phyloP scores from a whole-genome alignment of 768 basidiomycete genomes.

The Russula olivacea region DNA sequence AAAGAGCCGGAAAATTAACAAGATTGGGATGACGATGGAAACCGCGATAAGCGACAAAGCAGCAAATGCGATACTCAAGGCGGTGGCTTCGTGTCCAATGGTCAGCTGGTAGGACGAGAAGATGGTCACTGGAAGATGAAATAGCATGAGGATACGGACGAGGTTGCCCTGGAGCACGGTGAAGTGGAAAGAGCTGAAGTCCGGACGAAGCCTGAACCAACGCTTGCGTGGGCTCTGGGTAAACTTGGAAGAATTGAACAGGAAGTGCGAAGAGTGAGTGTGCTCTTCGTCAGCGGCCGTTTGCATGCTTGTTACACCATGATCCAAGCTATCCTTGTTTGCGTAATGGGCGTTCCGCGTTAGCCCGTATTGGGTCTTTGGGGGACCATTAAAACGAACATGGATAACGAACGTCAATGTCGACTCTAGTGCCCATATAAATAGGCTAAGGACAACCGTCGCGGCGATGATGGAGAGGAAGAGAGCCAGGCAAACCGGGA shows the following conservation, averaged over 20 bases:
- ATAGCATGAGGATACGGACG: conserved; percentile 82
- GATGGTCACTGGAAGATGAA: conserved; percentile 91
- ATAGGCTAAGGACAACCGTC: conserved; percentile 59
- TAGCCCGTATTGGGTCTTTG: conserved; percentile 30
- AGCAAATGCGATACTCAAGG: conserved; percentile 68
- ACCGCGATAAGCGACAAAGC: conserved; percentile 75
- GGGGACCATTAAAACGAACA: conserved; percentile 24
- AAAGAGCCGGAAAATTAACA: conserved; percentile 71
- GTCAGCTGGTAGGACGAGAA: conserved; percentile 88
- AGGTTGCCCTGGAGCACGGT: conserved; percentile 85
- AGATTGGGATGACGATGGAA: conserved; percentile 68
- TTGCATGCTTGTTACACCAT: conserved; percentile 25
- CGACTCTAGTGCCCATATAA: conserved; percentile 71
- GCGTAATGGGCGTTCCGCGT: conserved; percentile 39
- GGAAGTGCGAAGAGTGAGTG: conserved; percentile 41
- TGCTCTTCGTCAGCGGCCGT: conserved; percentile 44
- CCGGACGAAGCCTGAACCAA: conserved; percentile 53
- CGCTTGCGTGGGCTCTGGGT: conserved; percentile 33
- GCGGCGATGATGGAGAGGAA: conserved; percentile 76
- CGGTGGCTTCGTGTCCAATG: conserved; percentile 45
- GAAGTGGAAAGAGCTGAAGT: conserved; percentile 73
- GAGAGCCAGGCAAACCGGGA: conserved; percentile 72
- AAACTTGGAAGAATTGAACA: conserved; percentile 38
- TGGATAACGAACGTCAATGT: conserved; percentile 37
- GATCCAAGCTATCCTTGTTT: conserved; percentile 49